phyloP scores from a whole-genome alignment of 2,329 filamentous ascomycete species.

The Cordyceps fumosorosea region DNA sequence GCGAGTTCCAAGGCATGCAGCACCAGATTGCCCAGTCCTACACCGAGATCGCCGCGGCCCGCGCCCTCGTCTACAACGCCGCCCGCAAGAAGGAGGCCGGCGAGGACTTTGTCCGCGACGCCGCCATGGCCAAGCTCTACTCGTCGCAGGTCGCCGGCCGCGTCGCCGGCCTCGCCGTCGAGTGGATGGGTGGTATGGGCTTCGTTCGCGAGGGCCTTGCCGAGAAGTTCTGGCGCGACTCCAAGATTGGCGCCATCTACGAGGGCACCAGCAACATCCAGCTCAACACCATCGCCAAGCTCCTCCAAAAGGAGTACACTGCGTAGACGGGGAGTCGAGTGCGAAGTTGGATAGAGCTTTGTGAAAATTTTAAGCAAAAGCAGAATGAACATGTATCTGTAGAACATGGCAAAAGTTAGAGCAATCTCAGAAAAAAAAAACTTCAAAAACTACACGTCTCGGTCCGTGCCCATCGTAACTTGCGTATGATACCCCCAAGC shows the following conservation, averaged over 20 bases:
- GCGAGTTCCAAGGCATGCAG: conserved; percentile 99
- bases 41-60: conserved; percentile 85
- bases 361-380: neutral
- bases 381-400: neutral
- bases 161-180: conserved; percentile 79
- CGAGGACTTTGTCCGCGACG: conserved; percentile 89
- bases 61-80: conserved; percentile 91
- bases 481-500: too few relatives aligned
- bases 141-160: conserved; percentile 86
- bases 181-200: conserved; percentile 99
- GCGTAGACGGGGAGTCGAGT: conserved; percentile 18
- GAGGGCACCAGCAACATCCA: conserved; percentile 79
- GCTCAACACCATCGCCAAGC: conserved; percentile 57
- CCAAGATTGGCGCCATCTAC: conserved; percentile 97
- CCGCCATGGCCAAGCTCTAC: conserved; percentile 97
- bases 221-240: conserved; percentile 96
- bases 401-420: neutral
- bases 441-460: neutral
- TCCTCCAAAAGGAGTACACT: conserved; percentile 57
- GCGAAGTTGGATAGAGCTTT: too few relatives aligned
- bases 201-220: conserved; percentile 94
- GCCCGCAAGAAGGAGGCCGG: conserved; percentile 97
- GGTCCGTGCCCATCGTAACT: too few relatives aligned
- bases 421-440: neutral
- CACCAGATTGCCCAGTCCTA: conserved; percentile 96